Conservation (phyloP, 1,284 basidiomycete species). For the Naganishia sp. region DNA sequence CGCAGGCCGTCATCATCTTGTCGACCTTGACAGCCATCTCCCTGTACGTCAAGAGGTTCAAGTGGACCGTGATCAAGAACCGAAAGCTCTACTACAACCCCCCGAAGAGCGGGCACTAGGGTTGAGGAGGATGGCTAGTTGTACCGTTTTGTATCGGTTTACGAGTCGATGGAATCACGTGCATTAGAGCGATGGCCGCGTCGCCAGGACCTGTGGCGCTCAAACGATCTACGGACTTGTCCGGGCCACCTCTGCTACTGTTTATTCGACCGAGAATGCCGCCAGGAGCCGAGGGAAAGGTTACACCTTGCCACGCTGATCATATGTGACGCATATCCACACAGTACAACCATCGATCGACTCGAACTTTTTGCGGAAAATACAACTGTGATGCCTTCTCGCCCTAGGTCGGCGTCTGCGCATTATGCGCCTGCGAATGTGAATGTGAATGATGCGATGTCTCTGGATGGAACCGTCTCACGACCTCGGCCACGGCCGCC, state of each 20-base stretch:
- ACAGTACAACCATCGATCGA: too few relatives aligned
- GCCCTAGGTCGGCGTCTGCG: constrained; percentile 3
- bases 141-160: neutral
- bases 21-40: constrained; percentile 77
- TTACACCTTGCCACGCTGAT: too few relatives aligned
- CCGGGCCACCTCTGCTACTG: too few relatives aligned
- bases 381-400: neutral
- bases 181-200: neutral
- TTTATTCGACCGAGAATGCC: too few relatives aligned
- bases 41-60: constrained; percentile 91
- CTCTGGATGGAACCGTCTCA: constrained; percentile 43
- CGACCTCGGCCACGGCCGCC: constrained; percentile 51
- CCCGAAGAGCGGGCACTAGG: constrained; percentile 27
- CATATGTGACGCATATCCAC: too few relatives aligned
- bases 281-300: too few relatives aligned
- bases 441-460: constrained; percentile 14
- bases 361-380: neutral
- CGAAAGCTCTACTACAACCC: constrained; percentile 65
- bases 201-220: too few relatives aligned
- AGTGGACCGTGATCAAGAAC: constrained; percentile 89
- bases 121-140: constrained; percentile 39
- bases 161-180: neutral
- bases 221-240: too few relatives aligned
- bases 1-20: constrained; percentile 85
- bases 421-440: neutral